A percentile compares a stretch with the other conserved stretches of the same genome.
phyloP scores from a whole-genome alignment of 2,329 filamentous ascomycete genomes.

The Daldinia eschscholtzii region DNA sequence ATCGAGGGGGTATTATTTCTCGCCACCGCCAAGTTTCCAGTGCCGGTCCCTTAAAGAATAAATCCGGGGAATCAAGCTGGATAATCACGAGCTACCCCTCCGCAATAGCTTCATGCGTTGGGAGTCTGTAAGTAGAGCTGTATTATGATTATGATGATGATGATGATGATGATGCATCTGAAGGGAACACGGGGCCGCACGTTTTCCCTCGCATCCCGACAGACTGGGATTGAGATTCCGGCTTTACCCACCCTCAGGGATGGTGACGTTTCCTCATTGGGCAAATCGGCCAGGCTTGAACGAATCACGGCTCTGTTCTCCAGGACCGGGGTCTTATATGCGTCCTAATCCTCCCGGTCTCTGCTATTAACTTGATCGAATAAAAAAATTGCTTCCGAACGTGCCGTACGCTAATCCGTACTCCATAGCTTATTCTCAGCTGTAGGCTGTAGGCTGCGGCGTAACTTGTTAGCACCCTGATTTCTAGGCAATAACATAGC shows the following conservation, averaged over 20 bases:
- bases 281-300: constrained; percentile 22
- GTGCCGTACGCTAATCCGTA: constrained; percentile 28
- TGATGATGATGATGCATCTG: constrained; percentile 30
- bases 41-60: constrained; percentile 29
- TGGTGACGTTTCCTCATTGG: constrained; percentile 42
- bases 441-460: constrained; percentile 24
- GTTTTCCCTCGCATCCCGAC: constrained; percentile 40
- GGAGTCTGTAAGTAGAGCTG: constrained; percentile 17
- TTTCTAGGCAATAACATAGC: constrained; percentile 35
- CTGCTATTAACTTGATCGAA: constrained; percentile 32
- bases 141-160: constrained; percentile 1
- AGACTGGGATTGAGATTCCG: constrained; percentile 51
- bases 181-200: constrained; percentile 1
- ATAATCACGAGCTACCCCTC: constrained; percentile 29
- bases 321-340: constrained; percentile 25
- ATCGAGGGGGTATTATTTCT: constrained; percentile 10
- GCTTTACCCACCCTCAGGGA: constrained; percentile 47
- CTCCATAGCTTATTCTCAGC: constrained; percentile 28
- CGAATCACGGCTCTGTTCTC: constrained; percentile 34
- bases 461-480: constrained; percentile 12
- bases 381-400: constrained; percentile 37
- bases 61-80: constrained; percentile 40
- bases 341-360: constrained; percentile 39
- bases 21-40: constrained; percentile 38
- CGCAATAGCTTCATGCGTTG: constrained; percentile 30